Conservation (phyloP, 805 yeast genomes). For the Ogataea methanolica region DNA sequence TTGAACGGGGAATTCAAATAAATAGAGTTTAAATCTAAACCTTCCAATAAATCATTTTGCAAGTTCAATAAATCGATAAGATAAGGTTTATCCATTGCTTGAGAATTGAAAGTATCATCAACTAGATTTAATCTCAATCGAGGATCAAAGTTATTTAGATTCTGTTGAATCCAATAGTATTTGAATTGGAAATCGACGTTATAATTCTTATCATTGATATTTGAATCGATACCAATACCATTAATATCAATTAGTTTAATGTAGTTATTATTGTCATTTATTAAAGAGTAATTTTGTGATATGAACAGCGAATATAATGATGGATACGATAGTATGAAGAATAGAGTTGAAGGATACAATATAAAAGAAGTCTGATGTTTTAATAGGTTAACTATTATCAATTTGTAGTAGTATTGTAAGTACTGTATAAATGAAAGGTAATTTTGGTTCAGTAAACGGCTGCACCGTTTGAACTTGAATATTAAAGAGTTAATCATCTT, state of each 20-base stretch:
- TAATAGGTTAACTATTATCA: constrained; percentile 21
- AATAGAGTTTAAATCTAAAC: constrained; percentile 13
- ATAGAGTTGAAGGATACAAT: constrained; percentile 43
- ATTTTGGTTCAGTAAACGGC: constrained; percentile 4
- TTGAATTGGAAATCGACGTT: constrained; percentile 21
- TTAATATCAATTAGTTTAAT: constrained; percentile 14
- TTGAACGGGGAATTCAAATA: constrained; percentile 37
- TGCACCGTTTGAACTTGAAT: constrained; percentile 7
- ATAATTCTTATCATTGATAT: neutral
- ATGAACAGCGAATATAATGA: constrained; percentile 35
- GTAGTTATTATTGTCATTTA: constrained; percentile 7
- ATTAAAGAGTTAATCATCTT: constrained; percentile 4
- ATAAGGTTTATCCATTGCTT: constrained; percentile 34
- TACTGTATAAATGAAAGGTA: constrained; percentile 11
- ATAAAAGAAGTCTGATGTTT: constrained; percentile 39
- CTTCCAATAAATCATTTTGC: constrained; percentile 30
- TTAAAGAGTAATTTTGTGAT: constrained; percentile 8
- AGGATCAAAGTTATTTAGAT: constrained; percentile 19
- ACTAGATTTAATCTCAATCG: constrained; percentile 12
- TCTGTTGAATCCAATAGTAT: constrained; percentile 32
- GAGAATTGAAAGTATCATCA: constrained; percentile 6
- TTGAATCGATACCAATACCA: constrained; percentile 1
- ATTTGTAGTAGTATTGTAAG: constrained; percentile 10
- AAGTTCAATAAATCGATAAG: constrained; percentile 31
- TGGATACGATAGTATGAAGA: constrained; percentile 47